A percentile compares a stretch with the other conserved stretches of the same genome.
Evolutionary conservation across 257 asterid species (phyloP).

Genomic region (Solanum raphanifolium): DNA sequence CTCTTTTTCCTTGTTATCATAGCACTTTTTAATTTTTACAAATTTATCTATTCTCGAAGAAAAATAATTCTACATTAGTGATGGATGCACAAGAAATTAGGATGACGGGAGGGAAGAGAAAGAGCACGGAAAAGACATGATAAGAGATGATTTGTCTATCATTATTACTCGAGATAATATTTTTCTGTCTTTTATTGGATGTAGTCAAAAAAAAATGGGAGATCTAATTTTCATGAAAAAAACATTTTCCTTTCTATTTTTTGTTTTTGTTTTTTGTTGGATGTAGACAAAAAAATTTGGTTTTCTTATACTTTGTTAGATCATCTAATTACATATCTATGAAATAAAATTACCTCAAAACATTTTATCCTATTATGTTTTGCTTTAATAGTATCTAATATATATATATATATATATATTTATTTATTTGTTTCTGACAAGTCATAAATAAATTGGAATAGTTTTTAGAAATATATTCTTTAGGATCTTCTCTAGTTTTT

Average conservation of each 20-base stretch:
- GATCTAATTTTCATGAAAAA: background rate
- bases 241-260: too few species aligned
- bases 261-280: too few species aligned
- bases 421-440: background rate
- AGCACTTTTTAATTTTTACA: background rate
- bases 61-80: too few species aligned
- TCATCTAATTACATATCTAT: background rate
- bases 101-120: background rate
- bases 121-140: background rate
- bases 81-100: background rate
- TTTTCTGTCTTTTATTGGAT: background rate
- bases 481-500: background rate
- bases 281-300: background rate
- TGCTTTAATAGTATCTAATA: background rate
- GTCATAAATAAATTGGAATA: background rate
- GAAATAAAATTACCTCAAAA: too few species aligned
- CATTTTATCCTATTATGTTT: background rate
- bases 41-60: background rate
- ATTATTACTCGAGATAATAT: background rate
- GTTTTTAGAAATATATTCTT: background rate
- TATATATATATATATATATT: too few species aligned
- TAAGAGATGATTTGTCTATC: background rate
- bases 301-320: background rate
- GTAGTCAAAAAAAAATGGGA: background rate
- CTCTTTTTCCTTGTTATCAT: background rate